phyloP scores from a whole-genome alignment of 2,329 filamentous ascomycete genomes.

The Xylaria sp. region DNA sequence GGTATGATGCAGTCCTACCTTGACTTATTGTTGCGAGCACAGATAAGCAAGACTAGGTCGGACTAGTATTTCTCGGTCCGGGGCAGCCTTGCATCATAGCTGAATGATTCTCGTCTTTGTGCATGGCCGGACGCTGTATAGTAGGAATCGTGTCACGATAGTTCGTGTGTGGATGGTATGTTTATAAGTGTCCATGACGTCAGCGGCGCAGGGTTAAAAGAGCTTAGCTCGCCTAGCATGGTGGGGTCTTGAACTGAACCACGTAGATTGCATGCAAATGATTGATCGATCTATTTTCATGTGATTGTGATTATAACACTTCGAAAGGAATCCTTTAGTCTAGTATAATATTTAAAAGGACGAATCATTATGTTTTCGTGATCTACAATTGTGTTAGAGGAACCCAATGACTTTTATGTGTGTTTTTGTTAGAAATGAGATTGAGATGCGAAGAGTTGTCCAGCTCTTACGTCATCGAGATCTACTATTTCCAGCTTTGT shows the following conservation, averaged over 20 bases:
- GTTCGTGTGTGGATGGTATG: conserved; percentile 6
- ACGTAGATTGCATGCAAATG: background rate
- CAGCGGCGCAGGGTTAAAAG: conserved; percentile 21
- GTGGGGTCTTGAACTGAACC: background rate
- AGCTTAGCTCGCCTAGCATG: too few species aligned
- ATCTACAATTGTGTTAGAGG: too few species aligned
- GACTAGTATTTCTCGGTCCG: conserved; percentile 14
- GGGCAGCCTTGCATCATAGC: conserved; percentile 32
- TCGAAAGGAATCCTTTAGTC: background rate
- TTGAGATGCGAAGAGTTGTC: background rate
- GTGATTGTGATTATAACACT: background rate
- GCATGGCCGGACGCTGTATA: background rate
- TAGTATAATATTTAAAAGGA: background rate
- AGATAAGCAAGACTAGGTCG: conserved; percentile 12
- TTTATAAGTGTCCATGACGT: conserved; percentile 29
- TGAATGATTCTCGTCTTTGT: conserved; percentile 29
- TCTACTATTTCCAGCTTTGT: conserved; percentile 2
- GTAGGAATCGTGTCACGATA: conserved; percentile 10
- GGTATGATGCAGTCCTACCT: conserved; percentile 33
- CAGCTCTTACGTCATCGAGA: conserved; percentile 25
- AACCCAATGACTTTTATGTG: background rate
- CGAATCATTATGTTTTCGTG: background rate
- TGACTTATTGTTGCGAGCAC: conserved; percentile 7
- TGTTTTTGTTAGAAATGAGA: background rate
- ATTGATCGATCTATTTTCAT: background rate